A percentile compares a stretch with the other conserved stretches of the same genome.
These are phyloP conservation scores for Verticillium longisporum DNA, from an alignment of 2,329 filamentous ascomycete species.

Conservation along the genomic window DNA sequence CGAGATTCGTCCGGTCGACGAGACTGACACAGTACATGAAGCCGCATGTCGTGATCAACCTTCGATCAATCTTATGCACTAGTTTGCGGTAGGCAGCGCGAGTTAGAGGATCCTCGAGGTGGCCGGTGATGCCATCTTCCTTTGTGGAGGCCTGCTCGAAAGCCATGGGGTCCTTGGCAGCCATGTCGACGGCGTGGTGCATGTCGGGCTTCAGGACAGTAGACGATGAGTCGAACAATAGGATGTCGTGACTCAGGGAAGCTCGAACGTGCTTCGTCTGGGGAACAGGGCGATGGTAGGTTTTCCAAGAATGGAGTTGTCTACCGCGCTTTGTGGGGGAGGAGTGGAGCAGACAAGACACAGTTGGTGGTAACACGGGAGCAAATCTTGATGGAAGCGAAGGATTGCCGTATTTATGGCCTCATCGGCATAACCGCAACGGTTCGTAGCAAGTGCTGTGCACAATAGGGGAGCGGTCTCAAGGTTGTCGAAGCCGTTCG, in stretches of 20 bases:
- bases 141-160: neutral
- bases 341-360: neutral
- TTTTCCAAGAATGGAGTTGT: neutral
- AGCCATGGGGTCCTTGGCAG: neutral
- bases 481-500: neutral
- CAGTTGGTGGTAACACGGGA: neutral
- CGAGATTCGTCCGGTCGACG: constrained; percentile 12
- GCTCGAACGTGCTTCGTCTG: neutral
- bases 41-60: constrained; percentile 1
- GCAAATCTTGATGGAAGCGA: neutral
- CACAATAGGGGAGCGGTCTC: neutral
- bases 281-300: neutral
- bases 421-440: neutral
- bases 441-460: neutral
- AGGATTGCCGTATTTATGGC: neutral
- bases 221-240: neutral
- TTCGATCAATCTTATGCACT: constrained; percentile 1
- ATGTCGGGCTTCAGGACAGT: neutral
- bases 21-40: constrained; percentile 14
- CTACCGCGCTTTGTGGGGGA: neutral
- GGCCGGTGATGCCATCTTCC: neutral
- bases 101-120: neutral
- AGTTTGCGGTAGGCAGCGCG: neutral
- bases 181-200: neutral
- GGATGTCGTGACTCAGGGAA: neutral